Percentiles rank a stretch among this genome's conserved stretches.
Conservation (phyloP, 768 basidiomycete species). For the Suillus lakei region DNA sequence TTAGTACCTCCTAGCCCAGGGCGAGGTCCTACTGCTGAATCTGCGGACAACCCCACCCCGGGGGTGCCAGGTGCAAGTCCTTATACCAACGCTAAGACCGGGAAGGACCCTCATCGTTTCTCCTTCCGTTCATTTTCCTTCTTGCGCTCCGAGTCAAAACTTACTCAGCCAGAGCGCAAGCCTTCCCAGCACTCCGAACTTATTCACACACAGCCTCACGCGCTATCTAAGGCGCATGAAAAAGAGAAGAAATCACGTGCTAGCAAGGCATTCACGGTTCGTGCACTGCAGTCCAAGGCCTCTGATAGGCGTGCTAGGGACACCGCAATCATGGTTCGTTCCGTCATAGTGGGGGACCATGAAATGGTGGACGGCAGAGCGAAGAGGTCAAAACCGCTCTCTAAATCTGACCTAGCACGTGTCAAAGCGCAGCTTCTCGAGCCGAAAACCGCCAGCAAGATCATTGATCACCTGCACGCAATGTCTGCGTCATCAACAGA, state of each 20-base stretch:
- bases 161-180: slow-evolving; percentile 38
- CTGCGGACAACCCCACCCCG: slow-evolving; percentile 21
- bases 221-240: slow-evolving; percentile 41
- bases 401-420: slow-evolving; percentile 60
- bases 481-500: slow-evolving; percentile 46
- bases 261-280: slow-evolving; percentile 35
- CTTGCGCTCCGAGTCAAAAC: slow-evolving; percentile 40
- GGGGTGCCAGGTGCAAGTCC: slow-evolving; percentile 8
- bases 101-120: slow-evolving; percentile 45
- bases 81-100: slow-evolving; percentile 8
- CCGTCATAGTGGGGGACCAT: slow-evolving; percentile 67
- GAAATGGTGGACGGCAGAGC: slow-evolving; percentile 35
- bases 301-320: slow-evolving; percentile 66
- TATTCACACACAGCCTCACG: slow-evolving; percentile 20
- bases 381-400: slow-evolving; percentile 44
- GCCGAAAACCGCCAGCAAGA: slow-evolving; percentile 68
- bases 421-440: slow-evolving; percentile 70
- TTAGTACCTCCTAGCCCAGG: slow-evolving; percentile 12
- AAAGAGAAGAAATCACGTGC: slow-evolving; percentile 46
- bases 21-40: slow-evolving; percentile 3
- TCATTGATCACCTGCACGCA: slow-evolving; percentile 71
- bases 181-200: slow-evolving; percentile 8
- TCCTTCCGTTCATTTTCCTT: slow-evolving; percentile 53
- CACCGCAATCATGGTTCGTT: slow-evolving; percentile 65
- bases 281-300: slow-evolving; percentile 37